Evolutionary conservation across 2,329 filamentous ascomycete genomes (phyloP).

Genomic region (Ophiostoma perfectum): DNA sequence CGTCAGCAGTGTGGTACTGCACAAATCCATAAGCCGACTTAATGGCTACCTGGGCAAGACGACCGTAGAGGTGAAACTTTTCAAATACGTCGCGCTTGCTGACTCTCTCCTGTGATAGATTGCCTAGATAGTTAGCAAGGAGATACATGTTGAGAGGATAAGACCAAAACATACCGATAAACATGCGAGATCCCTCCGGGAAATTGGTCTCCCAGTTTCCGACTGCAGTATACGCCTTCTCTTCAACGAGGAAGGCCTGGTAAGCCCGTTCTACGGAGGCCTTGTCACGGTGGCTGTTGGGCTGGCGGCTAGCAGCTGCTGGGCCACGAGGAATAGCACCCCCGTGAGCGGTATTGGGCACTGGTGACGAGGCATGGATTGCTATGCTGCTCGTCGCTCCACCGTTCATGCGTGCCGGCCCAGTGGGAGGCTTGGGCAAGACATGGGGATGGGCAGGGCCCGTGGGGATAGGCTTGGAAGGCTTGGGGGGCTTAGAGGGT

Average conservation of each 20-base stretch:
- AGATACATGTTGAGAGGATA: constrained; percentile 26
- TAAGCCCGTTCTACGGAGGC: constrained; percentile 51
- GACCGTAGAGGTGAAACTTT: constrained; percentile 78
- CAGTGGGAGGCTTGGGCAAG: constrained; percentile 19
- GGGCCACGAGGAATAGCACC: not conserved
- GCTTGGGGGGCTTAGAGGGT: constrained; percentile 17
- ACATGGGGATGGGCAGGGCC: constrained; percentile 4
- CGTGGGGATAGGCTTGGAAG: constrained; percentile 25
- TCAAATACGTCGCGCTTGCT: constrained; percentile 93
- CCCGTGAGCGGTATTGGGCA: no score
- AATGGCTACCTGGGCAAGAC: constrained; percentile 87
- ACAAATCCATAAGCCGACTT: constrained; percentile 97
- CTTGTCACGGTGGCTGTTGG: constrained; percentile 20
- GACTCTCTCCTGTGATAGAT: constrained; percentile 86
- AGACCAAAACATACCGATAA: constrained; percentile 60
- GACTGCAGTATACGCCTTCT: constrained; percentile 69
- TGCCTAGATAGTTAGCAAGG: constrained; percentile 58
- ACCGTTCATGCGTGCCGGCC: constrained; percentile 20
- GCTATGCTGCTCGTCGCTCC: no score
- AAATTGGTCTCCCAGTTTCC: constrained; percentile 72
- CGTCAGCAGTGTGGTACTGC: constrained; percentile 73
- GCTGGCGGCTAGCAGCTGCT: not conserved
- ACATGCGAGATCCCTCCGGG: constrained; percentile 68
- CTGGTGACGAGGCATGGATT: no score
- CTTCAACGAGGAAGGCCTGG: constrained; percentile 66